A percentile compares a stretch with the other conserved stretches of the same genome.
Conservation (phyloP, 2,329 filamentous ascomycete genomes). For the Claviceps sorghi region DNA sequence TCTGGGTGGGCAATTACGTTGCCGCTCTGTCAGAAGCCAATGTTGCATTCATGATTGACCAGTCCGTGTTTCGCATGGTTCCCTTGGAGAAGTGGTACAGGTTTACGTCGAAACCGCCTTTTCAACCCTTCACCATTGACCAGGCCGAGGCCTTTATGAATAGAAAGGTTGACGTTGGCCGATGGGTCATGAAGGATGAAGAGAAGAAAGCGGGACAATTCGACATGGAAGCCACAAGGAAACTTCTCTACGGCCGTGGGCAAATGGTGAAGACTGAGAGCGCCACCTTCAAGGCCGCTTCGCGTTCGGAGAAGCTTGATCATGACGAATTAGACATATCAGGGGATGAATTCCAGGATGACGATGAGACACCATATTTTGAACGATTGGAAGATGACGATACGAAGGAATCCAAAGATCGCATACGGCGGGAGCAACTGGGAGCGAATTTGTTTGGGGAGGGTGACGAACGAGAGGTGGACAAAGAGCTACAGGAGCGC, state of each 20-base stretch:
- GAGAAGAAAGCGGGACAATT: conserved; percentile 41
- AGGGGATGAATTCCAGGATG: conserved; percentile 69
- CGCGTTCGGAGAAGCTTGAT: conserved; percentile 50
- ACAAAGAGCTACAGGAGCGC: conserved; percentile 58
- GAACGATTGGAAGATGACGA: conserved; percentile 75
- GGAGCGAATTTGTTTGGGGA: conserved; percentile 70
- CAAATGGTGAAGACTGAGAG: conserved; percentile 55
- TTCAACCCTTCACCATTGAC: conserved; percentile 64
- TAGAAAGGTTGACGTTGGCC: conserved; percentile 59
- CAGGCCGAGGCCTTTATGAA: conserved; percentile 75
- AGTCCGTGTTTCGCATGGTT: conserved; percentile 63
- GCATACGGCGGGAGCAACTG: conserved; percentile 69
- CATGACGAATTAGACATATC: conserved; percentile 56
- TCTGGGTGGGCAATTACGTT: conserved; percentile 86
- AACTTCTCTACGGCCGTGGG: conserved; percentile 35
- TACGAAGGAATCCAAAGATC: conserved; percentile 53
- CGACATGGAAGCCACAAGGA: conserved; percentile 45
- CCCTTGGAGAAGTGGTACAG: conserved; percentile 94
- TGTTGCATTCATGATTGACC: conserved; percentile 60
- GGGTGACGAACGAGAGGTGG: conserved; percentile 54
- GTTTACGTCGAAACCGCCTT: conserved; percentile 66
- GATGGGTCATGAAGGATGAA: conserved; percentile 64
- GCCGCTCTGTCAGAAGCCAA: conserved; percentile 75
- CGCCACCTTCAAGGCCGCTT: conserved; percentile 45
- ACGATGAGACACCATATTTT: conserved; percentile 64